These are phyloP conservation scores for Euphorbia pulcherrima DNA, from an alignment of 345 rosid species.

Conservation along the genomic window DNA sequence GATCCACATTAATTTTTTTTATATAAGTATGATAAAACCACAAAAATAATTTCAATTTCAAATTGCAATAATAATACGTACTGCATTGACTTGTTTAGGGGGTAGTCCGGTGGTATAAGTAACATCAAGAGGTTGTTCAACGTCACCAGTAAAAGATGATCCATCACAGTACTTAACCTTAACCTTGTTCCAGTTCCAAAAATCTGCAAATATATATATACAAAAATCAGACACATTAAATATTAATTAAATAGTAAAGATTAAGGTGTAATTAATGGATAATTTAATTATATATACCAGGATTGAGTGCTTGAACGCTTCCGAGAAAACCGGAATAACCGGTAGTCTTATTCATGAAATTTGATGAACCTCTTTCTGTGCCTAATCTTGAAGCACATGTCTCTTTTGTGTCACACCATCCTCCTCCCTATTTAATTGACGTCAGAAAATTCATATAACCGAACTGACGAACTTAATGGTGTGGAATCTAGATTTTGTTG, in stretches of 20 bases:
- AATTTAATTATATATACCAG: not conserved
- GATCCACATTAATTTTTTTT: constrained; percentile 32
- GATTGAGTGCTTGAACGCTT: not conserved
- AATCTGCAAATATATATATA: constrained; percentile 41
- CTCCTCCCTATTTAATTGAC: not conserved
- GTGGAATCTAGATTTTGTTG: too few species aligned
- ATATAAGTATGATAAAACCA: too few species aligned
- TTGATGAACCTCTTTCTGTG: not conserved
- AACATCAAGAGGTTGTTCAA: constrained; percentile 62
- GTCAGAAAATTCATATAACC: too few species aligned
- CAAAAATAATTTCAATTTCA: too few species aligned
- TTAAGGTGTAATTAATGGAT: not conserved
- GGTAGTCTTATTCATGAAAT: not conserved
- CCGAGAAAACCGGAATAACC: not conserved
- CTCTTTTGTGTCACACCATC: not conserved
- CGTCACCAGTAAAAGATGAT: constrained; percentile 86
- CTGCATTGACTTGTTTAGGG: constrained; percentile 38
- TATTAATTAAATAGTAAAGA: not conserved
- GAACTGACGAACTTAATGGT: too few species aligned
- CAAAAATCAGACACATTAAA: not conserved
- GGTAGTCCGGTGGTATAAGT: too few species aligned
- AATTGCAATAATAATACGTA: not conserved
- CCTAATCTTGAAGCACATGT: not conserved
- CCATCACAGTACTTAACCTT: constrained; percentile 92
- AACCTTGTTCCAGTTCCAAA: constrained; percentile 81